Base-by-base conservation (phyloP, 2,329 filamentous ascomycete genomes). In the Aureobasidium sp. region DNA sequence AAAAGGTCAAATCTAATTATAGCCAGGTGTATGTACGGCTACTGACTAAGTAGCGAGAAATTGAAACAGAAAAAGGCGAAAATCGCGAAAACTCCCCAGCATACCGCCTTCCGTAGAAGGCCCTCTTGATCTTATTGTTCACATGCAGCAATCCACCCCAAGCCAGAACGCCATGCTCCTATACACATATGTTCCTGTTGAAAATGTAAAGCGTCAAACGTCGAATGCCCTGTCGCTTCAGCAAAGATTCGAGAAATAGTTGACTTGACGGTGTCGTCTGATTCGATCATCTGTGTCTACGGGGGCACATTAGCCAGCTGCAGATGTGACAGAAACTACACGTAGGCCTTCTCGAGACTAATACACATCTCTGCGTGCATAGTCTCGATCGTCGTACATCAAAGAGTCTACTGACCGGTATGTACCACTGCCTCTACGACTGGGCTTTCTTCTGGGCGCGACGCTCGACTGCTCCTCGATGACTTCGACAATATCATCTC, bases 401-500 rank as follows among this genome's bases (percentile, higher is more conserved):
- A 68, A 61, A 57, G 77, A 73, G 69, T 79, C 74, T 52, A 81
- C 79, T 75, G 69, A 80, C 73, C 80, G 77, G 69, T 81, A 82
- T 15, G 77, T 76, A 61, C 75, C 68, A 31, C 69, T 71, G 62
- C 73, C 72, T 57, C 72, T 70, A 61, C 75, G 71, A 59, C 73
- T 75, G 15, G 14, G 6, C 53, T 73, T 74, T 63, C 72, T 71
- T 64, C 69, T 70, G 52, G 74, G 72, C 51, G 72, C 74, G 66
- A 78, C 74, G 20, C 74, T 72, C 5, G 78, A 79, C 61, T 80
- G 76, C 70, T 84, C 82, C 70, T 85, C 83, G 63, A 82, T 78
- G 9, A 85, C 82, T 70, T 84, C 81, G 2, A 84, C 78, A n/a
- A 83, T 74, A 70, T 84, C 80, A 53, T 82, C 80, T 44, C 77